Base-by-base conservation (phyloP, 2,329 filamentous ascomycete genomes). In the Diaporthe humulicola region DNA sequence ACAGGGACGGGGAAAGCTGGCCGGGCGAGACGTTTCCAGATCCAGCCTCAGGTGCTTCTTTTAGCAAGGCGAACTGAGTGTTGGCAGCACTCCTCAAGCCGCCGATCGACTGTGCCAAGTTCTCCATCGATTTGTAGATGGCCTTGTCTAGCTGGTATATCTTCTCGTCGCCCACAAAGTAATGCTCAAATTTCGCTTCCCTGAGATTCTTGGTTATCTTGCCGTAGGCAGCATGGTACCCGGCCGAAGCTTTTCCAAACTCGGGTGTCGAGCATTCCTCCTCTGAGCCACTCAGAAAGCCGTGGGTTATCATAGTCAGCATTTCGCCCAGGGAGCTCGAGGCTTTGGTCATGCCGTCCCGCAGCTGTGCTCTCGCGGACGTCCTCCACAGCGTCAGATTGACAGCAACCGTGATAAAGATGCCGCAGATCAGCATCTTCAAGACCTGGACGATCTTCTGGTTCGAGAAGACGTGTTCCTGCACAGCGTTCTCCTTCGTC, bases 111-210 rank as follows among this genome's bases (percentile, higher is more conserved):
- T 98, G 96, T 6, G 95, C 93, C 38, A 98, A 88, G 61, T 91
- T 92, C 82, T 98, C 95, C 79, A 98, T 90, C 78, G 94, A 96
- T 80, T 95, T 93, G 58, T 96, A 93, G 5, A 98, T 89, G 33
- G 90, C 92, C 77, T 93, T 93, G 80, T 98, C 94, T 4, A 97
- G 88, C 50, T 89, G 88, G 82, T 97, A 97, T 76, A 96, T 90
- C 73, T 89, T 89, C 81, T 98, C 96, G 3, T 91, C 92, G 2
- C 96, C 96, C 6, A 95, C 83, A 3, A 96, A 86, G 80, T 94
- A 98, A 80, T 98, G 94, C 82, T 98, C 96, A 74, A 95, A 93
- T 81, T 96, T 98, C 19, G 96, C 94, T 82, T 98, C 96, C 77
- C 91, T 90, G 17, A 98, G 87, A 75, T 94, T 93, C 81, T 93